Base-by-base conservation (phyloP, 225 moss, liverwort and hornwort genomes). In the Polytrichum commune region DNA sequence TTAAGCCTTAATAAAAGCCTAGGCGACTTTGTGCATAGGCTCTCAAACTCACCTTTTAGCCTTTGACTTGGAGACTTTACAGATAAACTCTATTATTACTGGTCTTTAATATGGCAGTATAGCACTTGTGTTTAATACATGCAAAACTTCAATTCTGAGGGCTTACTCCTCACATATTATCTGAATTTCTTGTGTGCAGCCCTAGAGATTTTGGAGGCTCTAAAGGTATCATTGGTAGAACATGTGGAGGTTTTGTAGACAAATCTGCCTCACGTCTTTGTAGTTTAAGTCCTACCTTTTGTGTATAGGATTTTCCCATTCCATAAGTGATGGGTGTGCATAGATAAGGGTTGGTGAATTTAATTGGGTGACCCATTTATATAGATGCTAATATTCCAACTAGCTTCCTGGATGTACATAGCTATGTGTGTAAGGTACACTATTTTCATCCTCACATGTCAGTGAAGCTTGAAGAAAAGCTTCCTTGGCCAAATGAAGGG, bases 141-240 rank as follows among this genome's bases (percentile, higher is more conserved):
- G 38, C 72, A 20, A 55, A 19, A 16, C 62, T 13, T 46, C 13
- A 4, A 46, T 46, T 46, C 16, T 46, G 13, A 46, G 13, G 13
- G 25, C 53, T 25, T 63, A 18, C 7, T 67, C 1, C 24, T 27
- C 7, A 66, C 20, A 55, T 61, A 53, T 4, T 27, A 24, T 62
- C 54, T 28, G 73, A 32, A n/a, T 46, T 8, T 38, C 9, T 74
- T 74, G 32, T 73, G 64, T 76, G 62, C 91, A 95, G 93, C 90
- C 72, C 74, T 95, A 76, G 75, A 84, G 60, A 86, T 87, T 71
- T 75, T 80, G 78, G 79, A 78, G 26, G 83, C 88, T 3, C 80
- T 84, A 28, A 80, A 78, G 20, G 55, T 87, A 68, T 73, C 75
- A 29, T 70, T 85, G 18, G 80, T 83, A 69, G 78, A 83, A 69